A percentile compares a stretch with the other conserved stretches of the same genome.
Evolutionary conservation across 495 filamentous ascomycete species (phyloP).

Genomic region (Margaritispora aquatica): DNA sequence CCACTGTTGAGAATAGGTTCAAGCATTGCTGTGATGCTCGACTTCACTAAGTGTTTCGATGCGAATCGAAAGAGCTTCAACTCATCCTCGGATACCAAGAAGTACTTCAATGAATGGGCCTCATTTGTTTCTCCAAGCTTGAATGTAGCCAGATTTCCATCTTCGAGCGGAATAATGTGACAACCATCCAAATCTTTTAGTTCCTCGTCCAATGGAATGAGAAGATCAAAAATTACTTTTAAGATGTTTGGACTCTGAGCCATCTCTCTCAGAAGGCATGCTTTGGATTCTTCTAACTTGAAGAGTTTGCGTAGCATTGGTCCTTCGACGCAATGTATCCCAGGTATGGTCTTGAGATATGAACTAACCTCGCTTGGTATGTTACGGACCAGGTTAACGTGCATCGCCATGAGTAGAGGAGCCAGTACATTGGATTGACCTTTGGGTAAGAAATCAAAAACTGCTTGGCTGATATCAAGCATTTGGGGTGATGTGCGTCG

Average conservation of each 20-base stretch:
- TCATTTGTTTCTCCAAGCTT: not conserved
- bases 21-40: not conserved
- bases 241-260: slow-evolving; percentile 4
- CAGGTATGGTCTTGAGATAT: not conserved
- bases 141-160: slow-evolving; percentile 25
- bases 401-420: slow-evolving; percentile 7
- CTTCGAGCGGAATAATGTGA: slow-evolving; percentile 26
- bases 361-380: slow-evolving; percentile 6
- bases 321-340: not conserved
- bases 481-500: not conserved
- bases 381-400: slow-evolving; percentile 9
- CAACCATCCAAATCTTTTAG: slow-evolving; percentile 20
- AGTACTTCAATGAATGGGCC: not conserved
- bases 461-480: slow-evolving; percentile 10
- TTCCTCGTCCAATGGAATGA: slow-evolving; percentile 4
- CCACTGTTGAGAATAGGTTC: not conserved
- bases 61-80: slow-evolving; percentile 23
- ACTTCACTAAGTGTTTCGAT: slow-evolving; percentile 11
- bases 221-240: slow-evolving; percentile 14
- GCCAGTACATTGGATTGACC: slow-evolving; percentile 6
- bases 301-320: slow-evolving; percentile 15
- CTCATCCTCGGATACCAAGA: slow-evolving; percentile 18
- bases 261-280: slow-evolving; percentile 4
- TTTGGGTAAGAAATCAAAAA: slow-evolving; percentile 6
- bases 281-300: slow-evolving; percentile 9